Evolutionary conservation across 2,329 filamentous ascomycete genomes (phyloP), one percentile per base, ranked within the genome.

Genomic region (Didymella keratinophila): DNA sequence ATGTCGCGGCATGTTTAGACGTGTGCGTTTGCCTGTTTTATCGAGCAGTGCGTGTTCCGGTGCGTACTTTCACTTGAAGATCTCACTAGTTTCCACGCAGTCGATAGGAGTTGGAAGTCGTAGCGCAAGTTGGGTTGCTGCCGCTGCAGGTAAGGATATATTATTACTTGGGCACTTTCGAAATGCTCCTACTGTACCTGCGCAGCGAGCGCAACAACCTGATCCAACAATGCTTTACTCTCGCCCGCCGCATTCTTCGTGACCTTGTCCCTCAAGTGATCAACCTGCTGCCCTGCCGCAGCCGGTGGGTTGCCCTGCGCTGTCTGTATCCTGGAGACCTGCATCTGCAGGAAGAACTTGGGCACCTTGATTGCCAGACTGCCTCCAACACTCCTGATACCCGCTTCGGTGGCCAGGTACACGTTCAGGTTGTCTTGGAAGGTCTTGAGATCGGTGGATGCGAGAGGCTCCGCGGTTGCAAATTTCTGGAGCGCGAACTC

Each of bases 321-420:
- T 0, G 84, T 85, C 73, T 84, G 79, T 63, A 87, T 87, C 21
- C 85, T 78, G 39, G 82, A 81, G 32, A 87, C 80, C 74, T 88
- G 86, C 71, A 86, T 83, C 58, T 81, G 76, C 41, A 87, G 71
- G 71, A 87, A 87, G 81, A 88, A 88, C 74, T 87, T 87, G 61
- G 86, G 86, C 5, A 84, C 83, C 74, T 87, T 87, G 74, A 87
- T 83, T 2, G 79, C 82, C 18, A 87, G 75, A 54, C 68, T 79
- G 2, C 85, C 85, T 10, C 79, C 82, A 7, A 81, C 80, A 21
- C 81, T 84, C 20, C 85, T 78, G 47, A 88, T 77, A 1, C 84
- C 86, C 1, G 83, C 84, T 72, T 87, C 86, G 4, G 86, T 87
- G 0, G 86, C 85, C 3, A 83, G 74, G 66, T 88, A 87, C 10